Evolutionary conservation across 371 early-diverging fungal genomes (phyloP), one percentile per base, ranked within the genome.

Genomic region (Actinomucor elegans): DNA sequence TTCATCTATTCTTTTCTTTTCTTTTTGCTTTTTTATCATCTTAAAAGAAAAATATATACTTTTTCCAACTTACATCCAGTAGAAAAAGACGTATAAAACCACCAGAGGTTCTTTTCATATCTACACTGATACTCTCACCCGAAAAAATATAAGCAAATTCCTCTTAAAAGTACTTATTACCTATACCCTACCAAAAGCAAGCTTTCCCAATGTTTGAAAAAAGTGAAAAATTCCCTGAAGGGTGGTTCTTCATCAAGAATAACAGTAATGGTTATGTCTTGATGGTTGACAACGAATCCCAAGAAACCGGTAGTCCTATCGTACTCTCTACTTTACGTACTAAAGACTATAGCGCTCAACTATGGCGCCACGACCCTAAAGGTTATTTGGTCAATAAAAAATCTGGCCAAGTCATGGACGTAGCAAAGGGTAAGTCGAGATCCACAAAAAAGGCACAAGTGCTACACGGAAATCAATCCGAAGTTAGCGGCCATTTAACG

Each of bases 231-330:
- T 81, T 78, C 61, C 78, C 80, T 37, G 57, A 71, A 51, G 75
- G 71, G 49, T 81, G 80, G 78, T 83, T 85, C 58, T 85, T 76
- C 64, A 79, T 85, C 63, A 85, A 81, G 57, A 80, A 81, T 24
- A 57, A 52, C 37, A 70, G 64, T n/a, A 78, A 79, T 21, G 75
- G 72, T 47, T 73, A 75, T 41, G 79, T 80, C 18, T 62, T 83
- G 33, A 73, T 75, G 51, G 67, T 72, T 27, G 71, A 73, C 17
- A 58, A 68, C 24, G 58, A 51, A 26, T 60, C 66, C 7, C 63
- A 67, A 26, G 55, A 51, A 36, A 18, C 55, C 28, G 71, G 76
- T 27, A 58, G 57, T n/a, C 53, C 60, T 15, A 51, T 76, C 33
- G 69, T 73, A 5, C 55, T 76, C n/a, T 58, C 73, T 21, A 50